phyloP scores from a whole-genome alignment of 352 stramenopile species.

The Globisporangium paddicum region DNA sequence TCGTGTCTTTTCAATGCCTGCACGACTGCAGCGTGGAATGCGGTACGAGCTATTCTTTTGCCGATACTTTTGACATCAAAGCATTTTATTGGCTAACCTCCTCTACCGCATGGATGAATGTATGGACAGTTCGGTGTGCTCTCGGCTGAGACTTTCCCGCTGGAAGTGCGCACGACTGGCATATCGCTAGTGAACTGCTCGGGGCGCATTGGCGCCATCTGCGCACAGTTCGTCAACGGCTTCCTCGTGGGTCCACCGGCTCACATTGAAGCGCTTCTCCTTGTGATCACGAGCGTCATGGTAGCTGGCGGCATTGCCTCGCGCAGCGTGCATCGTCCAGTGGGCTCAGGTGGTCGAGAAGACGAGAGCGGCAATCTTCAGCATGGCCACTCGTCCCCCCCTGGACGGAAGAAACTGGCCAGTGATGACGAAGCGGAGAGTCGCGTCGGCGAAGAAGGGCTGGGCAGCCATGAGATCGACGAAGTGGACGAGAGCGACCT shows the following conservation, averaged over 20 bases:
- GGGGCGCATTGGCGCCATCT: slow-evolving; percentile 86
- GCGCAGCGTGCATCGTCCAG: slow-evolving; percentile 22
- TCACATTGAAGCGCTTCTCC: slow-evolving; percentile 70
- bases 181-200: slow-evolving; percentile 88
- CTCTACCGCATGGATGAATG: no score
- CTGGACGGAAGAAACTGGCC: slow-evolving; percentile 6
- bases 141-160: slow-evolving; percentile 86
- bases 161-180: slow-evolving; percentile 83
- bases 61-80: slow-evolving; percentile 1
- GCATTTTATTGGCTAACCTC: no score
- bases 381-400: neutral
- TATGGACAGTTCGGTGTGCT: slow-evolving; percentile 79
- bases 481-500: slow-evolving; percentile 3
- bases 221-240: slow-evolving; percentile 89
- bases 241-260: slow-evolving; percentile 74
- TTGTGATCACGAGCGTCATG: slow-evolving; percentile 78
- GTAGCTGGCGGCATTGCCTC: slow-evolving; percentile 51
- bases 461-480: neutral
- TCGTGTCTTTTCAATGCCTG: slow-evolving; percentile 92
- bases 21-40: slow-evolving; percentile 88
- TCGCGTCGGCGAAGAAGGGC: slow-evolving; percentile 4
- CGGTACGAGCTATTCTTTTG: slow-evolving; percentile 33
- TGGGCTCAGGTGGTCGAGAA: slow-evolving; percentile 23
- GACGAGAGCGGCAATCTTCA: slow-evolving; percentile 8
- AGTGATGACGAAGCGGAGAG: neutral